Evolutionary conservation across 2,329 filamentous ascomycete genomes (phyloP).

Genomic region (Colletotrichum shisoi): DNA sequence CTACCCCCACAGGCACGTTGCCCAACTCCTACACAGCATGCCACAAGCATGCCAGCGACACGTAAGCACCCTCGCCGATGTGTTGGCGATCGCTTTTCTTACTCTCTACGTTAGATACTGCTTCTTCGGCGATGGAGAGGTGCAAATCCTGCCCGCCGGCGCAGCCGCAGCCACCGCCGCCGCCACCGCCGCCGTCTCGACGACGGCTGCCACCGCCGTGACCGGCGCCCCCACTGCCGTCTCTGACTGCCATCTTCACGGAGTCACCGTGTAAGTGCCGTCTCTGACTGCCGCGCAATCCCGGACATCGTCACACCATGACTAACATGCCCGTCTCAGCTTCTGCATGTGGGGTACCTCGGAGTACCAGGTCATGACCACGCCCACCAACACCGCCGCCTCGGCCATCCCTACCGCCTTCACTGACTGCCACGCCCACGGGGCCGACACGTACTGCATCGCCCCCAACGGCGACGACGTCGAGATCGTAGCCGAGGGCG

Average conservation of each 20-base stretch:
- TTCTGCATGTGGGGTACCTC: constrained; percentile 55
- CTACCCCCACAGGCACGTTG: constrained; percentile 40
- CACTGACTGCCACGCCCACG: constrained; percentile 72
- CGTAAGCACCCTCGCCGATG: constrained; percentile 49
- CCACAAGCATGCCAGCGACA: constrained; percentile 60
- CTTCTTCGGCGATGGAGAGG: constrained; percentile 54
- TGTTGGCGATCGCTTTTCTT: not conserved
- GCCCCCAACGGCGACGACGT: constrained; percentile 67
- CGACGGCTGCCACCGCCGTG: not conserved
- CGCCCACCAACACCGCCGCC: constrained; percentile 58
- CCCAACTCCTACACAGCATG: constrained; percentile 53
- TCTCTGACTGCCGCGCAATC: too few species aligned
- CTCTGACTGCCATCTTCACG: constrained; percentile 55
- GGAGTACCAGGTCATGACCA: constrained; percentile 56
- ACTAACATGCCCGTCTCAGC: constrained; percentile 44
- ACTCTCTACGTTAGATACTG: constrained; percentile 50
- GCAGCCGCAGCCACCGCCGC: constrained; percentile 40
- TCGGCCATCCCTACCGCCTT: constrained; percentile 66
- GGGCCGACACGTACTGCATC: constrained; percentile 67
- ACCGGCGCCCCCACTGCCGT: constrained; percentile 48
- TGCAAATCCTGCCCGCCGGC: constrained; percentile 48
- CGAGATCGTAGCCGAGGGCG: constrained; percentile 56
- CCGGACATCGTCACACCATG: not conserved
- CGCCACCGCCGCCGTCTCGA: constrained; percentile 26
- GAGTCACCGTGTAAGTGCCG: constrained; percentile 49